These are phyloP conservation scores for Triticum aestivum DNA, from an alignment of 176 grass and related monocot species.

Conservation along the genomic window IWGSC_CS_RefSeq_v2.1 NC_057795.1:328761261-328761760, in stretches of 20 bases:
- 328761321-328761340: neutral
- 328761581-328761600: conserved; percentile 98
- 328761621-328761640: conserved; percentile 66
- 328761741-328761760: conserved; percentile 9
- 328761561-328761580: conserved; percentile 89
- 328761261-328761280: neutral
- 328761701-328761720: neutral
- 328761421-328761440: neutral
- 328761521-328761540: conserved; percentile 73
- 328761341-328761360: neutral
- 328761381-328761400: neutral
- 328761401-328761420: neutral
- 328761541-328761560: conserved; percentile 82
- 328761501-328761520: conserved; percentile 75
- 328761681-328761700: conserved; percentile 14
- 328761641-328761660: neutral
- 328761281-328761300: neutral
- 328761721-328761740: neutral
- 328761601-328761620: conserved; percentile 93
- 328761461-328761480: conserved; percentile 94
- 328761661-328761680: neutral
- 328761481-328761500: conserved; percentile 65
- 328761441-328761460: conserved; percentile 74
- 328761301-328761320: conserved; percentile 3
- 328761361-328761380: neutral